These are phyloP conservation scores for Dryas alaskensis DNA, from an alignment of 306 rosid species.

Conservation along the genomic window DNA sequence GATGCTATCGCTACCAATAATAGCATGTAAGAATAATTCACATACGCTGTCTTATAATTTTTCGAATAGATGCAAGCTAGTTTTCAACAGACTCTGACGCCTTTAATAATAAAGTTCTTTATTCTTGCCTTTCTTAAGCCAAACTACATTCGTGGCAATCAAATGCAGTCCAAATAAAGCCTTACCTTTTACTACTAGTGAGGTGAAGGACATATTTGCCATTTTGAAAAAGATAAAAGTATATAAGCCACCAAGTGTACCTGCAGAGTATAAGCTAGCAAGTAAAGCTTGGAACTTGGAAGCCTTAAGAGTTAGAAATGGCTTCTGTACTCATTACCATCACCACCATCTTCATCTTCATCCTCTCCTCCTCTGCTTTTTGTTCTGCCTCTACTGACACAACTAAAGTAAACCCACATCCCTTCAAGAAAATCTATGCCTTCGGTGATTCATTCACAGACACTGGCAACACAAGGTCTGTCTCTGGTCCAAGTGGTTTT, in stretches of 20 bases:
- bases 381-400: slow-evolving; percentile 20
- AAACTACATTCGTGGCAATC: not conserved
- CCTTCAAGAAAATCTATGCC: slow-evolving; percentile 74
- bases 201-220: not conserved
- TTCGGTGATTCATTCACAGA: slow-evolving; percentile 94
- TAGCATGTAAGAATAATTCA: not conserved
- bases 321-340: slow-evolving; percentile 10
- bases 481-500: slow-evolving; percentile 70
- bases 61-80: no score
- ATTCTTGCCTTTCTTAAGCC: not conserved
- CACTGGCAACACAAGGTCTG: slow-evolving; percentile 81
- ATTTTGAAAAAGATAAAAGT: not conserved
- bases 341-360: slow-evolving; percentile 24
- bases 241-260: not conserved
- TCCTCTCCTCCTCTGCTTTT: slow-evolving; percentile 29
- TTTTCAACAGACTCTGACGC: not conserved
- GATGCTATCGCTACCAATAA: not conserved
- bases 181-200: no score
- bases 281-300: not conserved
- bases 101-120: no score
- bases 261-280: not conserved
- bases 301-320: slow-evolving; percentile 27
- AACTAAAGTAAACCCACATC: slow-evolving; percentile 24
- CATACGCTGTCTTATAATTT: not conserved
- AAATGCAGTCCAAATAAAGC: not conserved